Percentiles rank a stretch among this genome's conserved stretches.
Conservation (phyloP, 306 rosid genomes). For the Hippophae gyantsensis region DNA sequence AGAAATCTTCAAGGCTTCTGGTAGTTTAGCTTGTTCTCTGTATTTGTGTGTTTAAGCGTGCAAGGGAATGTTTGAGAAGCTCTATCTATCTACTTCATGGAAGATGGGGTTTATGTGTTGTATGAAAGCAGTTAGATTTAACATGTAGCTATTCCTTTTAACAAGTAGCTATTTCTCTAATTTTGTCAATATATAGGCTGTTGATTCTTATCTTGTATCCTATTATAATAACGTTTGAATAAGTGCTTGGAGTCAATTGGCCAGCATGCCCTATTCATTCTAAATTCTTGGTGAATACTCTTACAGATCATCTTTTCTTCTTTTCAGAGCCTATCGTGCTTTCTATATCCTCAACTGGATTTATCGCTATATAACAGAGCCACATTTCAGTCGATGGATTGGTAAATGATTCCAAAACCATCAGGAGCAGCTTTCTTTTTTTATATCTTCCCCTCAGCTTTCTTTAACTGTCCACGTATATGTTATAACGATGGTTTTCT, state of each 20-base stretch:
- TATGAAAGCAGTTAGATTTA: no score
- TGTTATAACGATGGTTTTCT: not conserved
- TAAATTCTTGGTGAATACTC: not conserved
- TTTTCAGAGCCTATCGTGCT: slow-evolving; percentile 86
- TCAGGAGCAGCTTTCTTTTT: not conserved
- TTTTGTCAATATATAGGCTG: no score
- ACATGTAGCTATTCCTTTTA: no score
- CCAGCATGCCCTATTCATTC: not conserved
- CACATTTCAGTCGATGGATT: slow-evolving; percentile 64
- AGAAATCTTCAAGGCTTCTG: no score
- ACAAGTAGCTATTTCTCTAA: no score
- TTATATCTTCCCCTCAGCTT: not conserved
- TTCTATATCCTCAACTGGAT: slow-evolving; percentile 96
- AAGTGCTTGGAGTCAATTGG: no score
- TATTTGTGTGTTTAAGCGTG: no score
- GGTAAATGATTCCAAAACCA: slow-evolving; percentile 31
- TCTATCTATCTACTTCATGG: no score
- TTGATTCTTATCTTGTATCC: not conserved
- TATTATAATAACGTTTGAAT: not conserved
- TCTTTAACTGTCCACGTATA: slow-evolving; percentile 7
- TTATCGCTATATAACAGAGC: slow-evolving; percentile 81
- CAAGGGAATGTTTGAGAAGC: no score
- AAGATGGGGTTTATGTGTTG: no score
- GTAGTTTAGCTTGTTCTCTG: no score
- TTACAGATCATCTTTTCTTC: slow-evolving; percentile 14